Evolutionary conservation across 1,284 basidiomycete genomes (phyloP).

Genomic region (Pascua guehoae): DNA sequence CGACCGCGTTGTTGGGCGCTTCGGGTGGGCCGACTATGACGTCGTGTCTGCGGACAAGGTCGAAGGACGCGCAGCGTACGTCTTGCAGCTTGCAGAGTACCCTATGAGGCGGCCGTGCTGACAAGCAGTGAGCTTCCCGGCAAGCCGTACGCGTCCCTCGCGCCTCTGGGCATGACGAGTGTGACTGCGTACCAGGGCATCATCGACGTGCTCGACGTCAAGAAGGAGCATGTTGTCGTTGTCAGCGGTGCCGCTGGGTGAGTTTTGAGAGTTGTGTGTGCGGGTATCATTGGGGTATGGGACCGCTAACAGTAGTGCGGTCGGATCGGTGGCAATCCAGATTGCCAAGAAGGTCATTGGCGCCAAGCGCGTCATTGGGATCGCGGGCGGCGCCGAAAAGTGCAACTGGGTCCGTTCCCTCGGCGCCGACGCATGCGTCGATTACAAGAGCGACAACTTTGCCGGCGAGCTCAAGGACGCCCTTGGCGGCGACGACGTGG

Average conservation of each 20-base stretch:
- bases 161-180: slow-evolving; percentile 28
- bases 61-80: background rate
- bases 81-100: background rate
- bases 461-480: slow-evolving; percentile 8
- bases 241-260: slow-evolving; percentile 48
- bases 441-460: slow-evolving; percentile 49
- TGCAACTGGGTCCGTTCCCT: slow-evolving; percentile 50
- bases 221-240: slow-evolving; percentile 43
- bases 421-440: slow-evolving; percentile 53
- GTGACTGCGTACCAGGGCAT: slow-evolving; percentile 42
- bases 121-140: background rate
- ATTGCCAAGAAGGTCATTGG: slow-evolving; percentile 48
- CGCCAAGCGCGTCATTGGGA: slow-evolving; percentile 51
- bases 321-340: slow-evolving; percentile 38
- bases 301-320: slow-evolving; percentile 21
- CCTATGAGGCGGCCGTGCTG: background rate
- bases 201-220: slow-evolving; percentile 38
- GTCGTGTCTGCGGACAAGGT: slow-evolving; percentile 19
- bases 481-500: slow-evolving; percentile 22
- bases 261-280: background rate
- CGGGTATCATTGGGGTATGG: background rate
- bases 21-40: slow-evolving; percentile 35
- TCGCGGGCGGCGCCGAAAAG: slow-evolving; percentile 54
- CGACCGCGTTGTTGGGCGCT: slow-evolving; percentile 17
- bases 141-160: slow-evolving; percentile 4